phyloP scores from a whole-genome alignment of 352 stramenopile genomes.

The Pythium dissotocum region DNA sequence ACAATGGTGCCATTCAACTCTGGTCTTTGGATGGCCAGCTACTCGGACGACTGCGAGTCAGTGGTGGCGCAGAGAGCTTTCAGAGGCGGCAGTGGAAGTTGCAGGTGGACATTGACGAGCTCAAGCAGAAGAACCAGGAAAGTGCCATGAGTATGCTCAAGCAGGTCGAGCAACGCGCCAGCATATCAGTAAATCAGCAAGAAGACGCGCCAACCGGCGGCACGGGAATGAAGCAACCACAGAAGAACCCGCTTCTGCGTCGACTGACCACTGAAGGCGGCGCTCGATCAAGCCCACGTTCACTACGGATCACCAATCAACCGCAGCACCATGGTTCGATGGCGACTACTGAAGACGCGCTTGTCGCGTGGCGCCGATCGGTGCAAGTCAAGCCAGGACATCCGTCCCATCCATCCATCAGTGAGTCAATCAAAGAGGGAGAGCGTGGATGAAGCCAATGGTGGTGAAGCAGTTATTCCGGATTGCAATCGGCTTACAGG shows the following conservation, averaged over 20 bases:
- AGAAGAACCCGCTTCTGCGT: background rate
- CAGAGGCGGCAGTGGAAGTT: conserved; percentile 12
- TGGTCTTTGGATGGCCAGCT: conserved; percentile 39
- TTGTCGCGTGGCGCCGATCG: conserved; percentile 13
- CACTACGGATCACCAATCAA: background rate
- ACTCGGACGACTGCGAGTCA: conserved; percentile 27
- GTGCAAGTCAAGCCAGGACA: background rate
- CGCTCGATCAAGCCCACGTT: background rate
- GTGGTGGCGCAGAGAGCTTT: background rate
- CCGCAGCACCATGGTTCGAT: background rate
- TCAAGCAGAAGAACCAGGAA: conserved; percentile 17
- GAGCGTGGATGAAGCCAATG: background rate
- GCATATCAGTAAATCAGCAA: conserved; percentile 5
- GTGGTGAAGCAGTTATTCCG: background rate
- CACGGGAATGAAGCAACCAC: background rate
- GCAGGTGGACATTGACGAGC: conserved; percentile 7
- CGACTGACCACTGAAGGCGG: background rate
- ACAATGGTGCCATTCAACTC: conserved; percentile 36
- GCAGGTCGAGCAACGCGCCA: conserved; percentile 17
- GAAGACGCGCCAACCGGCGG: background rate
- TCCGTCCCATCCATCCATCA: background rate
- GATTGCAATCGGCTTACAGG: background rate
- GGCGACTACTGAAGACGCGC: conserved; percentile 4
- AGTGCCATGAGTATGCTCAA: conserved; percentile 17
- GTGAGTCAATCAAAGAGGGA: background rate